Evolutionary conservation across 1,284 basidiomycete genomes (phyloP).

Genomic region (Schizopora paradoxa): DNA sequence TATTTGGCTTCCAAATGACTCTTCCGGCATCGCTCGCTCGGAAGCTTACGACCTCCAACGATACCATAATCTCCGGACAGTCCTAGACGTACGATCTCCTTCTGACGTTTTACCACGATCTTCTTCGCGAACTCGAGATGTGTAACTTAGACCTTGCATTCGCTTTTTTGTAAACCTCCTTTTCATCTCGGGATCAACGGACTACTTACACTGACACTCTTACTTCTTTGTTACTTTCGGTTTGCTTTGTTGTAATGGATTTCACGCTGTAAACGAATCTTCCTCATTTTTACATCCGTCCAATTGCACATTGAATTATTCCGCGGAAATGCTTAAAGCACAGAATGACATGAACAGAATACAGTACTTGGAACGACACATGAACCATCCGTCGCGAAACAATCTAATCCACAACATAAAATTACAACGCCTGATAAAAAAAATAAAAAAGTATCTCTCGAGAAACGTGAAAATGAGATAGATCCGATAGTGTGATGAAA

Average conservation of each 20-base stretch:
- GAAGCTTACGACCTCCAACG: slow-evolving; percentile 67
- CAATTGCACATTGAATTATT: too few relatives aligned
- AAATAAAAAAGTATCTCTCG: background rate
- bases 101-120: slow-evolving; percentile 39
- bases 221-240: background rate
- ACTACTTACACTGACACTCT: background rate
- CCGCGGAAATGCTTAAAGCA: too few relatives aligned
- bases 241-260: background rate
- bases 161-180: slow-evolving; percentile 3
- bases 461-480: background rate
- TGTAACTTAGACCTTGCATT: slow-evolving; percentile 5
- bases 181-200: background rate
- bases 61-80: slow-evolving; percentile 61
- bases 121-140: slow-evolving; percentile 9
- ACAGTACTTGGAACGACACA: too few relatives aligned
- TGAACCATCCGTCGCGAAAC: too few relatives aligned
- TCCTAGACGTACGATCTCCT: slow-evolving; percentile 58
- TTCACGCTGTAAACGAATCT: too few relatives aligned
- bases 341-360: too few relatives aligned
- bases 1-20: slow-evolving; percentile 77
- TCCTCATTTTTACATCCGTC: too few relatives aligned
- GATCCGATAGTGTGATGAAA: background rate
- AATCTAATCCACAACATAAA: slow-evolving; percentile 15
- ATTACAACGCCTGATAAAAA: slow-evolving; percentile 16
- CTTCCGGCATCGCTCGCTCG: slow-evolving; percentile 60